A percentile compares a stretch with the other conserved stretches of the same genome.
Evolutionary conservation across 805 yeast genomes (phyloP).

Genomic region (Yarrowia sp.): DNA sequence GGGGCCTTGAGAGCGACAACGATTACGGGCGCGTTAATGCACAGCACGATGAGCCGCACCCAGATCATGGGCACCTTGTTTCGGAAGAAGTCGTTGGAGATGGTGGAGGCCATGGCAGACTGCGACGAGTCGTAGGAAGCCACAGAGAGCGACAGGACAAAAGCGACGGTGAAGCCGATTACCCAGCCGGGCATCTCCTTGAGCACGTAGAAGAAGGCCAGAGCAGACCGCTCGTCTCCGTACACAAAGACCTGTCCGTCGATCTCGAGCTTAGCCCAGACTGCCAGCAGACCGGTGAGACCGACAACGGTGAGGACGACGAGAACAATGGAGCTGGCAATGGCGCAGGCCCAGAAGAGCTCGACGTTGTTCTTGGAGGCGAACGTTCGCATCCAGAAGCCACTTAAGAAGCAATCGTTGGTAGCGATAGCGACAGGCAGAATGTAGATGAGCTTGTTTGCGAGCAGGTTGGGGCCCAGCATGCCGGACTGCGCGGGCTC

Average conservation of each 20-base stretch:
- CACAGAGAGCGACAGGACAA: conserved; percentile 70
- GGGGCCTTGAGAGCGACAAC: conserved; percentile 83
- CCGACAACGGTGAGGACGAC: conserved; percentile 71
- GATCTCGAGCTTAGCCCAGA: conserved; percentile 73
- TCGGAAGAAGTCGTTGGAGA: conserved; percentile 86
- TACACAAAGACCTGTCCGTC: conserved; percentile 46
- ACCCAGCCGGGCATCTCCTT: conserved; percentile 81
- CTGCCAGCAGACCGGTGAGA: conserved; percentile 80
- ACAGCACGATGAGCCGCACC: conserved; percentile 65
- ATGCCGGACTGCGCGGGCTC: conserved; percentile 56
- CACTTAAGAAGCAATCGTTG: conserved; percentile 85
- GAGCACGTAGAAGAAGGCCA: conserved; percentile 71
- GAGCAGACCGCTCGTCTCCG: conserved; percentile 31
- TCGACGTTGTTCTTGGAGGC: conserved; percentile 79
- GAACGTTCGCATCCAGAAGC: conserved; percentile 93
- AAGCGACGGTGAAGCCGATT: conserved; percentile 75
- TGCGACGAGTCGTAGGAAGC: conserved; percentile 89
- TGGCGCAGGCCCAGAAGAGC: conserved; percentile 66
- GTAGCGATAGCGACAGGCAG: conserved; percentile 83
- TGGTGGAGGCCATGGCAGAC: conserved; percentile 81
- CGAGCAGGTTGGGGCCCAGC: conserved; percentile 63
- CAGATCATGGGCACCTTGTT: conserved; percentile 67
- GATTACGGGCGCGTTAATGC: conserved; percentile 81
- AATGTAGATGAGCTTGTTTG: conserved; percentile 88
- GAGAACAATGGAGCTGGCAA: conserved; percentile 69